Evolutionary conservation across 2,329 filamentous ascomycete genomes (phyloP), one percentile per base, ranked within the genome.

Genomic region (Aspergillus thermomutatus): DNA sequence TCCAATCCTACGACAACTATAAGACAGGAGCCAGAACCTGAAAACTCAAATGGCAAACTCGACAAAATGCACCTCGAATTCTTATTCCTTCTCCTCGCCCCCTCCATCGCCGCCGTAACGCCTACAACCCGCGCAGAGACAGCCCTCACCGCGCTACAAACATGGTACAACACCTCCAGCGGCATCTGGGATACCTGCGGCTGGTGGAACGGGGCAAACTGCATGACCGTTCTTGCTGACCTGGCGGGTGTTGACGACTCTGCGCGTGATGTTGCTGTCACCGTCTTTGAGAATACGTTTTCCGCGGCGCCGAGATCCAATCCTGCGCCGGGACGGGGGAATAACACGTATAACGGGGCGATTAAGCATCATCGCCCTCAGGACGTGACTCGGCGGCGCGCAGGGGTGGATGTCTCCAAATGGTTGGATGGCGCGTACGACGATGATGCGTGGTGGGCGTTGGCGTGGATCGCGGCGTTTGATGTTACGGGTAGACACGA

Each of bases 191-290:
- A 83, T 54, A 81, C 81, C 0, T 80, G 82, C 7, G 81, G 81
- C n/a, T 91, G 88, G 88, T 91, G 88, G 88, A 89, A 90, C 66
- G 82, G 82, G 53, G 88, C 83, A 47, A 91, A 90, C 66, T 80
- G 80, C 56, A 75, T 91, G 57, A 88, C 86, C 0, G 80, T 80
- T 3, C 71, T 90, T 19, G 82, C 80, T 52, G 84, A 90, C 55
- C 71, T 83, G 25, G 76, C 77, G 7, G 69, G 70, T 1, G 49
- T 73, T 27, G 73, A 76, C 54, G 64, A 63, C 47, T 71, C 61
- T 19, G 71, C 72, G 53, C 64, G 64, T n/a, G 58, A 64, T 0
- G 66, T 72, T 0, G 77, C 74, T 2, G 65, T 59, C 10, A 62
- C 68, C 11, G 69, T 81, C 3, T 80, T 82, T 55, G 69, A 72